Base-by-base conservation (phyloP, 2,329 filamentous ascomycete genomes). In the Cadophora gregata region DNA sequence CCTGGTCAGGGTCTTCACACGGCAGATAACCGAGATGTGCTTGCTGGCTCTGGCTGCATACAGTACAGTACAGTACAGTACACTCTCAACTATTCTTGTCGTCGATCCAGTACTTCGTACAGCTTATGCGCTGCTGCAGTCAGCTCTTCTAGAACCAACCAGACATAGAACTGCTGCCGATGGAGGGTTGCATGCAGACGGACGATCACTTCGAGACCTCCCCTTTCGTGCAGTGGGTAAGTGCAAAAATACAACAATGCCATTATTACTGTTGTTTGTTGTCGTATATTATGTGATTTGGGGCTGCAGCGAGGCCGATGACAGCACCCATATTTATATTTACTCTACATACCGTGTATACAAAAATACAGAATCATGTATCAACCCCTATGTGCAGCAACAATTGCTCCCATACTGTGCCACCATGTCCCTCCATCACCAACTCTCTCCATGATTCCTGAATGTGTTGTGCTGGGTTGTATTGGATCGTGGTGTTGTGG, bases 101-200 rank as follows among this genome's bases (percentile, higher is more conserved):
- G 14, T 42, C 38, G 2, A 36, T 4, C 7, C 7, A 4, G 33
- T 25, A 24, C n/a, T 19, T 29, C 1, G 27, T n/a, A 33, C 51
- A 55, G 51, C 27, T 29, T 55, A 33, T 21, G 19, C 10, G 31
- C 29, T 14, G 19, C 53, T 56, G 53, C 53, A 56, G 31, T 33
- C 53, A 56, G 10, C 31, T 56, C 53, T 56, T 56, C 31, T 56
- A 56, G 53, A 36, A 56, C 53, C 53, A 56, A 56, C 21, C 19
- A 36, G 19, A 56, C 31, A 19, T 14, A 4, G 3, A 3, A 36
- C 29, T 24, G n/a, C 31, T 33, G 31, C 53, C 53, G 53, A 56
- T 36, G 53, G 53, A 38, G 53, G 53, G 53, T 56, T 56, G n/a
- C 53, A 56, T 38, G 53, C 53, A 56, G 53, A 56, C 53, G n/a